Conservation (phyloP, 345 rosid genomes). For the Euphorbia pulcherrima region DNA sequence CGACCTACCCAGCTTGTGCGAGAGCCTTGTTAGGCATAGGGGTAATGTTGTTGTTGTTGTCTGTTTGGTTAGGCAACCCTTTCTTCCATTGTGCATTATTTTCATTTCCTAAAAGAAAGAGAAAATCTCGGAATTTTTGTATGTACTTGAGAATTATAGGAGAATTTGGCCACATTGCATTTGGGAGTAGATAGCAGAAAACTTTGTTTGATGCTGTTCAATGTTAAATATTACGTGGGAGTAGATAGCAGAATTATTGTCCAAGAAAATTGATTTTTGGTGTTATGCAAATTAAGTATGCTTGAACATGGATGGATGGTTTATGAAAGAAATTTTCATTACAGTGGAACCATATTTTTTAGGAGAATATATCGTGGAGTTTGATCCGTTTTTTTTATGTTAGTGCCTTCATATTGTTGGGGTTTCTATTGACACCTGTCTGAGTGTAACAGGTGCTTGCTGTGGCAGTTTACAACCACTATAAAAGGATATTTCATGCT, state of each 20-base stretch:
- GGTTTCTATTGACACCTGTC: neutral
- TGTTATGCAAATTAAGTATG: neutral
- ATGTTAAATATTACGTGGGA: neutral
- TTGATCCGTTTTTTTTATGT: neutral
- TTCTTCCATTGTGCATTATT: too few relatives aligned
- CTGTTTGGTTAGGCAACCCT: too few relatives aligned
- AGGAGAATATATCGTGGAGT: neutral
- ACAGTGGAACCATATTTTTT: neutral
- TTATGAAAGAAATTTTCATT: neutral
- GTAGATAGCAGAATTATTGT: too few relatives aligned
- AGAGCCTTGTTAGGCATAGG: too few relatives aligned
- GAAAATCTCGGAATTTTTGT: neutral
- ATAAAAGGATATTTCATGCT: conserved; percentile 72
- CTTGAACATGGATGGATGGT: neutral
- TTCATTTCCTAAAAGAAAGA: too few relatives aligned
- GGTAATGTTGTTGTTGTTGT: too few relatives aligned
- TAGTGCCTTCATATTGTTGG: neutral
- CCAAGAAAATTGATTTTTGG: neutral
- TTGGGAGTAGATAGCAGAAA: neutral
- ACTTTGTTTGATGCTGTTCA: neutral
- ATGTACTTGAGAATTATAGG: neutral
- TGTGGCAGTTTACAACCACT: conserved; percentile 91
- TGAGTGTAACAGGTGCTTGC: conserved; percentile 62
- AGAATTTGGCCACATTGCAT: neutral
- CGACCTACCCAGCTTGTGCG: too few relatives aligned